These are phyloP conservation scores for Hyphopichia burtonii DNA, from an alignment of 1,139 yeast genomes.

Conservation along the genomic window DNA sequence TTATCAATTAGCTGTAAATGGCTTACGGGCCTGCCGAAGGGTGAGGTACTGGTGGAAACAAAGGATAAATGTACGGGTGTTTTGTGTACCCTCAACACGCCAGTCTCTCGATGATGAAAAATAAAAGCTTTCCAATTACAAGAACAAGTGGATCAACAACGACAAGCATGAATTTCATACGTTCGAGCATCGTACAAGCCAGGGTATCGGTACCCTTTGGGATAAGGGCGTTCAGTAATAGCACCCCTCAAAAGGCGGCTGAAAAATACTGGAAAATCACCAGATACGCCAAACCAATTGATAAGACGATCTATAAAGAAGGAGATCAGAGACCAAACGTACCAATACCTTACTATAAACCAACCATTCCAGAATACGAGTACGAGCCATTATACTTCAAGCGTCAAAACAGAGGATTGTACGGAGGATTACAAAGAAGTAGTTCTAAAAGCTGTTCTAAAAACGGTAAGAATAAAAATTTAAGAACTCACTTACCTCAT, in stretches of 20 bases:
- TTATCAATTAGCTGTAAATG: no score
- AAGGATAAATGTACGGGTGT: no score
- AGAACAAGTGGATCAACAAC: no score
- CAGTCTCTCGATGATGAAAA: no score
- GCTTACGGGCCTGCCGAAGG: no score
- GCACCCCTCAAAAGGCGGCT: background rate
- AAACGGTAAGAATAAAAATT: conserved; percentile 64
- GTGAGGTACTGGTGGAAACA: no score
- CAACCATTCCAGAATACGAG: conserved; percentile 72
- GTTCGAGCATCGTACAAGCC: background rate
- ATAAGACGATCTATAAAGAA: conserved; percentile 31
- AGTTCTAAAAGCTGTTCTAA: conserved; percentile 81
- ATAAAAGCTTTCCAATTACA: no score
- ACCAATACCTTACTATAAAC: conserved; percentile 47
- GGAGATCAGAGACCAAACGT: conserved; percentile 36
- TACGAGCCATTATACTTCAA: conserved; percentile 77
- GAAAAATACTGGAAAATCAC: conserved; percentile 40
- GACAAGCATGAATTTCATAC: background rate
- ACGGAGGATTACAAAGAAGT: conserved; percentile 82
- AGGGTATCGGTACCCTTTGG: background rate
- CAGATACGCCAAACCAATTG: conserved; percentile 38
- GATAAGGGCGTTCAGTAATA: background rate
- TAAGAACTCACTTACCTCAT: conserved; percentile 82
- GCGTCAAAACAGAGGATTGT: conserved; percentile 83
- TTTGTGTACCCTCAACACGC: no score